These are phyloP conservation scores for Crithidia mellificae DNA, from an alignment of 208 protist species.

Conservation along the genomic window DNA sequence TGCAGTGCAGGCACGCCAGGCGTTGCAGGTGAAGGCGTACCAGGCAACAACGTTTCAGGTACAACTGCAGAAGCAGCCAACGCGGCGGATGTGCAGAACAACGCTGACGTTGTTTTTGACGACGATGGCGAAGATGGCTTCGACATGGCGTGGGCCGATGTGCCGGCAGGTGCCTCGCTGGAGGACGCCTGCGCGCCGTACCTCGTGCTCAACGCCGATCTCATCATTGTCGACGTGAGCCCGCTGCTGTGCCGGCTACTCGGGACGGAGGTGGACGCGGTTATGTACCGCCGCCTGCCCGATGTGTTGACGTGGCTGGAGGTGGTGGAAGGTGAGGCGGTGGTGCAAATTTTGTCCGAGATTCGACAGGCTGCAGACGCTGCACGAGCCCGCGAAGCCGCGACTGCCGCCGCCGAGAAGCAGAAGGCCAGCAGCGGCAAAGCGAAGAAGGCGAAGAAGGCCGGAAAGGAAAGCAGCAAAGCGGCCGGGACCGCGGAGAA, in stretches of 20 bases:
- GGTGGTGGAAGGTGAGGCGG: constrained; percentile 34
- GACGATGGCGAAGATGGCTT: background rate
- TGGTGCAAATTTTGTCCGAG: constrained; percentile 7
- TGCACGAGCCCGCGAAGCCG: background rate
- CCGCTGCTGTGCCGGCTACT: constrained; percentile 47
- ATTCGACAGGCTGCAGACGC: constrained; percentile 1
- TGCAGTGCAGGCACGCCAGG: background rate
- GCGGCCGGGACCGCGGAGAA: background rate
- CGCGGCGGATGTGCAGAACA: background rate
- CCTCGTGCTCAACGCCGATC: constrained; percentile 36
- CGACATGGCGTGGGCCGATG: background rate
- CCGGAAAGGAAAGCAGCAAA: background rate
- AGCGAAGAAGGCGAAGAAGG: background rate
- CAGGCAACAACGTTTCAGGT: too few species aligned
- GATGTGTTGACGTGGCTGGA: constrained; percentile 52
- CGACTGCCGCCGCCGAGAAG: background rate
- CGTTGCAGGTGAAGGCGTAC: background rate
- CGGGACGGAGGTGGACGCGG: constrained; percentile 33
- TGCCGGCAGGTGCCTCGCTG: constrained; percentile 8
- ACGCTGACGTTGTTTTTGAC: background rate
- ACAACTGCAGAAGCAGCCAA: background rate
- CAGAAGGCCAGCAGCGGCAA: background rate
- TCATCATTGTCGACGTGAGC: constrained; percentile 58
- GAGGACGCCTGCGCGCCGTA: constrained; percentile 46
- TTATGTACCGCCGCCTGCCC: constrained; percentile 39